Base-by-base conservation (phyloP, 306 rosid species). In the Prinsepia uniflora region DNA sequence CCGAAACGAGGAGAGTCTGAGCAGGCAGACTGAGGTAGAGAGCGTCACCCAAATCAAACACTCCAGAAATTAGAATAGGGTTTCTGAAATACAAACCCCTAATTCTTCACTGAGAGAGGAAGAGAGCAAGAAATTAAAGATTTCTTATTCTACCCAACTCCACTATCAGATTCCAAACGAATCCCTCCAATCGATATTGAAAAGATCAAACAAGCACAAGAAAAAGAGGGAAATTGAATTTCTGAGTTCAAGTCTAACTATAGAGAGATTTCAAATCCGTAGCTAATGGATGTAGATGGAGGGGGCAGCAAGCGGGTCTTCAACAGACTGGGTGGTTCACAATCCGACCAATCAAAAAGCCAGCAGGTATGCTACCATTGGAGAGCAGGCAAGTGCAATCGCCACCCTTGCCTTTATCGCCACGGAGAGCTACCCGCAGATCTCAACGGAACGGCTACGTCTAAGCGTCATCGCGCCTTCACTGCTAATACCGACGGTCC, bases 351-450 rank as follows among this genome's bases (percentile, higher is more conserved):
- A 3, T 57, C 40, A 19, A 91, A 65, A 83, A 62, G 68, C 57
- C 95, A 86, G 79, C 89, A 82, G 77, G 99, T 95, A 10, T 95
- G 99, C 79, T 91, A 5, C 79, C 88, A 89, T 74, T 95, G 99
- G 99, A 88, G 85, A 69, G 97, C 97, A 4, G 99, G 99, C n/a
- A 86, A 86, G 76, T 95, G 99, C 82, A 87, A 52, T 30, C 94
- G 97, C 42, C 73, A 74, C 53, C 97, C 97, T 0, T 95, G 99
- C 55, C 86, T 79, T 0, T 95, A 43, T 40, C 86, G 86, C 39
- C 99, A 95, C 77, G 50, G 92, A 34, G 99, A 91, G 72, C 13
- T 86, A 40, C 86, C 86, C 18, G 36, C 78, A 57, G 52, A 24
- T 43, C 52, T 68, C n/a, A 86, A 89, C 50, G 98, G 98, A 0